phyloP scores from a whole-genome alignment of 306 rosid genomes.

The Heteromeles arbutifolia region DNA sequence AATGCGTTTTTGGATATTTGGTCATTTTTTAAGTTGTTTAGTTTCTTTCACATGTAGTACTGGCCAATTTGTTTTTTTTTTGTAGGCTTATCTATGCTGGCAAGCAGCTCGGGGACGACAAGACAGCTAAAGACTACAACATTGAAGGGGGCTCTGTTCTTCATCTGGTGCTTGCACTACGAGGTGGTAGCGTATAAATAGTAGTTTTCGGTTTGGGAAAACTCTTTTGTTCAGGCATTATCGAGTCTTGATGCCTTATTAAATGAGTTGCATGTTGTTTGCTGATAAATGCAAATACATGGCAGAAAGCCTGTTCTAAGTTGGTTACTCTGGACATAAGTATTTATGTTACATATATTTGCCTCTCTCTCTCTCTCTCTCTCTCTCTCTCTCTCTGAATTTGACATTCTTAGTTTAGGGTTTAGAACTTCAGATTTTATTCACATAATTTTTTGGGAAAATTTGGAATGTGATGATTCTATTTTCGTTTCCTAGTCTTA shows the following conservation, averaged over 20 bases:
- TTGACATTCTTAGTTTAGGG: too few species aligned
- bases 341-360: background rate
- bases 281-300: background rate
- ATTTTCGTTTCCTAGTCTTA: too few species aligned
- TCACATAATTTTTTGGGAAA: too few species aligned
- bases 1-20: background rate
- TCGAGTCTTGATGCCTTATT: background rate
- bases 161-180: conserved; percentile 88
- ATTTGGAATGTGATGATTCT: too few species aligned
- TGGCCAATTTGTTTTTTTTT: background rate
- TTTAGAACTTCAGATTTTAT: too few species aligned
- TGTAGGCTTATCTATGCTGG: conserved; percentile 96
- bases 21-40: background rate
- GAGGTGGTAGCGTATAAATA: conserved; percentile 54
- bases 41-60: background rate
- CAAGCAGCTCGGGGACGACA: conserved; percentile 96
- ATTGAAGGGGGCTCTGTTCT: conserved; percentile 98
- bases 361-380: background rate
- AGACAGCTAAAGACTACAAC: conserved; percentile 96
- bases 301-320: background rate
- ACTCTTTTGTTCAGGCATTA: background rate
- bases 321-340: background rate
- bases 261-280: background rate
- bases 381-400: too few species aligned
- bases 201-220: background rate